A percentile compares a stretch with the other conserved stretches of the same genome.
Conservation (phyloP, 768 basidiomycete species). For the Pleurotus citrinopileatus region DNA sequence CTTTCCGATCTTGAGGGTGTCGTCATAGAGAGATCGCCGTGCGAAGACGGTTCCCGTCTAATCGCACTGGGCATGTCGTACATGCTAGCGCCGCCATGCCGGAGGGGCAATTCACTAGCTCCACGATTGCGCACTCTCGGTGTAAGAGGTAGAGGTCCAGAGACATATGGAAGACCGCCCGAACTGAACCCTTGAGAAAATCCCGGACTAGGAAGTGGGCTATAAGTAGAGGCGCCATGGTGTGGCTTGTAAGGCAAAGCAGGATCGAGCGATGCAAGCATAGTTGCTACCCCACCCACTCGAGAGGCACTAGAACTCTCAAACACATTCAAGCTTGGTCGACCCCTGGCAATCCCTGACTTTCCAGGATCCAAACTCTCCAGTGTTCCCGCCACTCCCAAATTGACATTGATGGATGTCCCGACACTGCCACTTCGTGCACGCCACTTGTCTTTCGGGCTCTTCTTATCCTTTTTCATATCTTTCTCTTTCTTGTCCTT, state of each 20-base stretch:
- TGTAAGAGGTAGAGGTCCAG: constrained; percentile 5
- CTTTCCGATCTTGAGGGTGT: neutral
- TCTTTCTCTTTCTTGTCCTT: constrained; percentile 9
- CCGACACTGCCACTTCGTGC: neutral
- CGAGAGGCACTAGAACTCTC: neutral
- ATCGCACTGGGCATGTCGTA: constrained; percentile 6
- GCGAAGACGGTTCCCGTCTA: neutral
- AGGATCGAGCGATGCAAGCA: constrained; percentile 27
- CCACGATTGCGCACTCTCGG: constrained; percentile 2
- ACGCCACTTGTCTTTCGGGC: constrained; percentile 18
- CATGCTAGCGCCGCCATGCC: constrained; percentile 3
- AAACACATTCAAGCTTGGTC: neutral
- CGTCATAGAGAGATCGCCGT: constrained; percentile 4
- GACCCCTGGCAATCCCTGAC: neutral
- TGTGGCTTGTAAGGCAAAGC: constrained; percentile 11
- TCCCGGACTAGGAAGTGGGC: constrained; percentile 1
- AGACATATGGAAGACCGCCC: constrained; percentile 5
- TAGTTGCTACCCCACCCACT: constrained; percentile 14
- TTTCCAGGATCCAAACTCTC: neutral
- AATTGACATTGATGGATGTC: neutral
- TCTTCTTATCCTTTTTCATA: constrained; percentile 17
- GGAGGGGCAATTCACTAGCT: neutral
- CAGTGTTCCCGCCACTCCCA: neutral
- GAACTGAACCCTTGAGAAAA: neutral
- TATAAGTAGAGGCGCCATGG: neutral